These are phyloP conservation scores for Talaromyces borbonicus DNA, from an alignment of 495 filamentous ascomycete genomes.

Conservation along the genomic window DNA sequence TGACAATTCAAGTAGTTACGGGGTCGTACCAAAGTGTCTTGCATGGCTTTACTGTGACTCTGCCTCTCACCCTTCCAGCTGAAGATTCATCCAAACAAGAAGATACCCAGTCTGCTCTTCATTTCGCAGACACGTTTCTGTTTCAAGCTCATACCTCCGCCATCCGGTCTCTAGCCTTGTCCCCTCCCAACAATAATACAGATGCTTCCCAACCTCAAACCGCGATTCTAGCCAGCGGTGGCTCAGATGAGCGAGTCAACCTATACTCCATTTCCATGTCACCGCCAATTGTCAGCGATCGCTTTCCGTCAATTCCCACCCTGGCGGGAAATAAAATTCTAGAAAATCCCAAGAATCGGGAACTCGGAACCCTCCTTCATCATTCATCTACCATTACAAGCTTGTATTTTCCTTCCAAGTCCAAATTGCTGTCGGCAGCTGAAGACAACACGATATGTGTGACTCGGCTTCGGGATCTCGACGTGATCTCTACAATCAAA, in stretches of 20 bases:
- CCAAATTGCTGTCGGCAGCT: constrained; percentile 72
- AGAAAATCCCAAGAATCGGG: constrained; percentile 77
- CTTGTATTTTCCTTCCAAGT: constrained; percentile 72
- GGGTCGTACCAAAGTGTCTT: constrained; percentile 93
- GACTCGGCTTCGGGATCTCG: constrained; percentile 81
- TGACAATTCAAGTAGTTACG: constrained; percentile 76
- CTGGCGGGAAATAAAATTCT: constrained; percentile 58
- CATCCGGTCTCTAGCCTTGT: constrained; percentile 83
- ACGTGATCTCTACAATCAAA: constrained; percentile 79
- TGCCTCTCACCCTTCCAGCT: constrained; percentile 13
- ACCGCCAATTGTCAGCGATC: constrained; percentile 38
- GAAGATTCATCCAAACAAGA: constrained; percentile 12
- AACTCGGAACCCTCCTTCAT: constrained; percentile 78
- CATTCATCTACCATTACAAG: constrained; percentile 71
- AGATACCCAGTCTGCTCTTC: constrained; percentile 27
- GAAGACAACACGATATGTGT: constrained; percentile 88
- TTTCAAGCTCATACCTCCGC: constrained; percentile 88
- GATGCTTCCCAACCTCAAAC: constrained; percentile 51
- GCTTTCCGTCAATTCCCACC: constrained; percentile 43
- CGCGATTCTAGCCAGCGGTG: constrained; percentile 77
- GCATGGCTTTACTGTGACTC: constrained; percentile 76
- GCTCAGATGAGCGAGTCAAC: constrained; percentile 89
- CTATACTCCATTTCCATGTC: constrained; percentile 80
- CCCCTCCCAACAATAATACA: constrained; percentile 57
- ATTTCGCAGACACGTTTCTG: constrained; percentile 89